Evolutionary conservation across 2,329 filamentous ascomycete species (phyloP).

Genomic region (Botrytis fragariae): DNA sequence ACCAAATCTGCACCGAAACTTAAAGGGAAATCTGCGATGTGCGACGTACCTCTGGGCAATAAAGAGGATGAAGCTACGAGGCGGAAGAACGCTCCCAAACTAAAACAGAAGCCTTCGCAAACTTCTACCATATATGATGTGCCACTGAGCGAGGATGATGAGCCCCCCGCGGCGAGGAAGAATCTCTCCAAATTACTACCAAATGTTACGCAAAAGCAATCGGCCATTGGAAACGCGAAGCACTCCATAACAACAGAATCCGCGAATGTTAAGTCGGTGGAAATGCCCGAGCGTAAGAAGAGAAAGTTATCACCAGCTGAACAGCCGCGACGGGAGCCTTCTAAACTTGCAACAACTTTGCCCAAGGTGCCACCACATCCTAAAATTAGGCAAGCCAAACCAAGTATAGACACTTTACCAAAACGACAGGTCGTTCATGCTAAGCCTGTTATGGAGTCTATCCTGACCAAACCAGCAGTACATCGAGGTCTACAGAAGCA

Average conservation of each 20-base stretch:
- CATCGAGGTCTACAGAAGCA: neutral
- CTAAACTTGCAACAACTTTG: constrained; percentile 15
- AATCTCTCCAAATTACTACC: constrained; percentile 1
- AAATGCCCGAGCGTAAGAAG: constrained; percentile 30
- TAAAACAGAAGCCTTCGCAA: constrained; percentile 16
- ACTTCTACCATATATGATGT: constrained; percentile 6
- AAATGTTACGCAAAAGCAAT: constrained; percentile 11
- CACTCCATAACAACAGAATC: neutral
- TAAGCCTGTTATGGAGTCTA: neutral
- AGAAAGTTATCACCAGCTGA: constrained; percentile 32
- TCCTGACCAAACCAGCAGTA: neutral
- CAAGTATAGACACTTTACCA: neutral
- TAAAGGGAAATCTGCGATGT: constrained; percentile 22
- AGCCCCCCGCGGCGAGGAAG: constrained; percentile 4
- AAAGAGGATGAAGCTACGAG: constrained; percentile 19
- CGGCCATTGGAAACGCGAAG: neutral
- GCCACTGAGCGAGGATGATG: constrained; percentile 8
- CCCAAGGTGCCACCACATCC: constrained; percentile 19
- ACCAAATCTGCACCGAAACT: constrained; percentile 13
- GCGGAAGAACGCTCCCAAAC: constrained; percentile 24
- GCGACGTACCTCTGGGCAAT: constrained; percentile 29
- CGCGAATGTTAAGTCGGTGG: neutral
- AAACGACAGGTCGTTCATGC: neutral
- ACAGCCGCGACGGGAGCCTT: constrained; percentile 12
- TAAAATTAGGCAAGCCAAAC: neutral